phyloP scores from a whole-genome alignment of 176 grass and related monocot species.

The Oryza brachyantha region DNA sequence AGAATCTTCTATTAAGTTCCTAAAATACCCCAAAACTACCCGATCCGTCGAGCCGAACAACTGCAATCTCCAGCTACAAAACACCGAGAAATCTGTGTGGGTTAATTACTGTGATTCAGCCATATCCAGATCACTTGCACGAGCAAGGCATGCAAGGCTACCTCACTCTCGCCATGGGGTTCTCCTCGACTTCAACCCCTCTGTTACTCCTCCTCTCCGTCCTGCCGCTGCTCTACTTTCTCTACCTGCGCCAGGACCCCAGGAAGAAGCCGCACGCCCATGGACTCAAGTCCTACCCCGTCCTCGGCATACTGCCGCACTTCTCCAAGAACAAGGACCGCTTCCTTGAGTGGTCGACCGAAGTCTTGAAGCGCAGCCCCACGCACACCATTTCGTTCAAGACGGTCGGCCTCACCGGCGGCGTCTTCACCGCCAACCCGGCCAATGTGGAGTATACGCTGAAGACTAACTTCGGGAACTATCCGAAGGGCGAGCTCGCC shows the following conservation, averaged over 20 bases:
- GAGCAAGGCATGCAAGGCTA: no score
- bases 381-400: slow-evolving; percentile 57
- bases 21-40: background rate
- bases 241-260: slow-evolving; percentile 9
- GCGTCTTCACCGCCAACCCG: slow-evolving; percentile 52
- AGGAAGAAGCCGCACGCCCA: slow-evolving; percentile 22
- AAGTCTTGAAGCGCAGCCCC: slow-evolving; percentile 38
- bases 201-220: slow-evolving; percentile 17
- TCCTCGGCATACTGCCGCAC: slow-evolving; percentile 49
- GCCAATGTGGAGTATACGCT: slow-evolving; percentile 60
- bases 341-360: slow-evolving; percentile 57
- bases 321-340: slow-evolving; percentile 48
- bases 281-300: slow-evolving; percentile 39
- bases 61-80: background rate
- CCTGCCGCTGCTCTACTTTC: slow-evolving; percentile 25
- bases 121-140: background rate
- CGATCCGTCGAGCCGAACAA: background rate
- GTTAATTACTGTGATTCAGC: background rate
- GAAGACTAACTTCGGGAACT: slow-evolving; percentile 54
- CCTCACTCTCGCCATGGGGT: slow-evolving; percentile 28
- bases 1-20: background rate
- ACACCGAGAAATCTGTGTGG: background rate
- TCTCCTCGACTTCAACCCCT: slow-evolving; percentile 12
- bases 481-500: slow-evolving; percentile 48
- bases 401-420: slow-evolving; percentile 22